Evolutionary conservation across 2,329 filamentous ascomycete genomes (phyloP).

Genomic region (Arthrobotrys pseudoclavata): DNA sequence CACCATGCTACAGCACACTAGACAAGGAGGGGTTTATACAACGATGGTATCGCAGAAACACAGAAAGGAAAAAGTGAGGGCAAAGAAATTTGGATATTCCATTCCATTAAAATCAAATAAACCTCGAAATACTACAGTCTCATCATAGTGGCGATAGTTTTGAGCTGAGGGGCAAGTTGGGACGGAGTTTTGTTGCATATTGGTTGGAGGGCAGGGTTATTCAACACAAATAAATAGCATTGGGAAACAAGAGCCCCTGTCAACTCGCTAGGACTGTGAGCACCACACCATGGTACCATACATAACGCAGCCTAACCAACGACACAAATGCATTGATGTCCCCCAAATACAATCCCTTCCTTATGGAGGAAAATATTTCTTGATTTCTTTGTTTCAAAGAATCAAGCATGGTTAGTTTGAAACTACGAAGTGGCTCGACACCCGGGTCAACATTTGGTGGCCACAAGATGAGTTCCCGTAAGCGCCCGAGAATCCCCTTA

Average conservation of each 20-base stretch:
- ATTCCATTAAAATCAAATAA: neutral
- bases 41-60: neutral
- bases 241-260: neutral
- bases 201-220: slow-evolving; percentile 6
- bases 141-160: neutral
- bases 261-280: neutral
- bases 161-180: neutral
- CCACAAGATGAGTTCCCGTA: slow-evolving; percentile 19
- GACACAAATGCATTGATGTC: neutral
- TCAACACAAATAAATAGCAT: neutral
- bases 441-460: neutral
- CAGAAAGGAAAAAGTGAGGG: neutral
- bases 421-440: neutral
- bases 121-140: neutral
- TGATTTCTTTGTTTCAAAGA: neutral
- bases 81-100: neutral
- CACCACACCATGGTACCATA: neutral
- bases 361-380: neutral
- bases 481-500: slow-evolving; percentile 34
- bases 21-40: neutral
- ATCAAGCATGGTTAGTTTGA: neutral
- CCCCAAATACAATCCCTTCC: neutral
- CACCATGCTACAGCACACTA: neutral
- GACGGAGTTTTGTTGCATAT: slow-evolving; percentile 10
- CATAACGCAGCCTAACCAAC: neutral